Base-by-base conservation (phyloP, 805 yeast genomes). In the Saturnispora galanensis region DNA sequence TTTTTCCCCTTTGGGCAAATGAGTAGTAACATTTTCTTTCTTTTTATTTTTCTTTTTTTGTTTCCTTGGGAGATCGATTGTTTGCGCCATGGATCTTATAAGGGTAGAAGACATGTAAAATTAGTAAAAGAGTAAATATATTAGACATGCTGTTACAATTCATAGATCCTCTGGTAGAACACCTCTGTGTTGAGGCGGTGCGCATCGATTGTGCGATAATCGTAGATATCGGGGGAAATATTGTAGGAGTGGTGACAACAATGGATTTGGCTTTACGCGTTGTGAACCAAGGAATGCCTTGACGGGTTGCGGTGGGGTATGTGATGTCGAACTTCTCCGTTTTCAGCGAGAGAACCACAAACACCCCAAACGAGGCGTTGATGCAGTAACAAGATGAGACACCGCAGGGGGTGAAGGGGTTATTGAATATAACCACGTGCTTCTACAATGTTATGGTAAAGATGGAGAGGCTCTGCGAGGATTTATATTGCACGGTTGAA, bases 261-360 rank as follows among this genome's bases (percentile, higher is more conserved):
- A 69, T 68, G 47, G 76, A 70, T 50, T 53, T 70, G n/a, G 74
- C 74, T 0, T 67, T 67, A 34, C 58, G 70, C 32, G 71, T 66
- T 4, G 62, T 64, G 12, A 67, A 47, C 18, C 63, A 57, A 6
- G 35, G 60, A 17, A 12, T 31, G 2, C 56, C 58, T 34, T 47
- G 50, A 11, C 13, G 39, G 1, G 56, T 67, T 1, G 51, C 52
- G 4, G 67, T 69, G 5, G 58, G 55, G 30, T 55, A 56, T 18
- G 67, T 70, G 10, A 67, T 69, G 73, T 66, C 75, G 0, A 50
- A 49, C 2, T 55, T 54, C 13, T n/a, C 75, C 75, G 0, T 54
- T 58, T 18, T 60, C 60, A 29, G 58, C 65, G 10, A 63, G 65
- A 9, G 55, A 57, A 39, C 55, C 58, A 35, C 66, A 70, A 4